Conservation (phyloP, 2,329 filamentous ascomycete species). For the Alternaria sp. region DNA sequence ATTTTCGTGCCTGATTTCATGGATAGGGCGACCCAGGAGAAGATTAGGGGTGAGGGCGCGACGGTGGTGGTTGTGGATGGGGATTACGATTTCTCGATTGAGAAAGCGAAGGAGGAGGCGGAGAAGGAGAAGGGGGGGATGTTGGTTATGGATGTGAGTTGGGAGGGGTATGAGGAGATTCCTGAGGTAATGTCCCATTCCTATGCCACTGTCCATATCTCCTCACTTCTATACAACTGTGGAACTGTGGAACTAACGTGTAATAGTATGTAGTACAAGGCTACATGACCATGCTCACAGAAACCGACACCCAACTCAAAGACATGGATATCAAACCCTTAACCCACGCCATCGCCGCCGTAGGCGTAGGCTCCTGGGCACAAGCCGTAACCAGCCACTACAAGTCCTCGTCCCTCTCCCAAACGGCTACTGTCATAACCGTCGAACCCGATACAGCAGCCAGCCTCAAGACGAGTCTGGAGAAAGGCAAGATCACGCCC, state of each 20-base stretch:
- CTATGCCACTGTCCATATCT: not conserved
- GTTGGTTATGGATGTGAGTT: constrained; percentile 72
- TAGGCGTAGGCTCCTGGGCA: constrained; percentile 75
- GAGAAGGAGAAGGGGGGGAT: constrained; percentile 52
- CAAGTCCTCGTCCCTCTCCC: constrained; percentile 53
- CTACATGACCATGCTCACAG: constrained; percentile 74
- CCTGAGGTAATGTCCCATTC: constrained; percentile 57
- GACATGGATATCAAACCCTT: constrained; percentile 45
- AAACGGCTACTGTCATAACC: constrained; percentile 59
- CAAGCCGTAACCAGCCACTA: constrained; percentile 72
- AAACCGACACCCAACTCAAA: constrained; percentile 68
- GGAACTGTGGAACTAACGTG: constrained; percentile 12
- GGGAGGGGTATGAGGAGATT: constrained; percentile 69
- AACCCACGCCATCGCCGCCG: constrained; percentile 66
- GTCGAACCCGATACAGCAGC: constrained; percentile 74
- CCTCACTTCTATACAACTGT: not conserved
- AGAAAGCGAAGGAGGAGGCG: constrained; percentile 54
- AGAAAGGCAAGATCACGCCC: constrained; percentile 54
- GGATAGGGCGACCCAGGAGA: constrained; percentile 58
- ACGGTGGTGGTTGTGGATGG: constrained; percentile 61
- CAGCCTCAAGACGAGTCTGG: constrained; percentile 61
- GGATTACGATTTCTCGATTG: constrained; percentile 69
- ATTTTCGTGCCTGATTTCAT: constrained; percentile 71
- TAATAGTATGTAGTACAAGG: constrained; percentile 76
- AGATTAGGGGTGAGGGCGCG: constrained; percentile 69